These are phyloP conservation scores for Pisolithus orientalis DNA, from an alignment of 768 basidiomycete genomes.

Conservation along the genomic window DNA sequence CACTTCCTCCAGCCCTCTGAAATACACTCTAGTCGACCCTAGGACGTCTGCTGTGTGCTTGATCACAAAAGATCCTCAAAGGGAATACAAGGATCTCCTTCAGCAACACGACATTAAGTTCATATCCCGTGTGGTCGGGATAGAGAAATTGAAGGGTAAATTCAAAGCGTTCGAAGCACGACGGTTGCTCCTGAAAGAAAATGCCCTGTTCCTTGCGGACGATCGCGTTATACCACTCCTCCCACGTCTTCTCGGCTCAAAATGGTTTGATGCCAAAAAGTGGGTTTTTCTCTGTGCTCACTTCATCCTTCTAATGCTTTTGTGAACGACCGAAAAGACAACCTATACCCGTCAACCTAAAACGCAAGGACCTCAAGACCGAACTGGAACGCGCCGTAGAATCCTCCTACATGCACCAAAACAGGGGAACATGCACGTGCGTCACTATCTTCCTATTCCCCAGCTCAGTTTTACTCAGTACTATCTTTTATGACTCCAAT, in stretches of 20 bases:
- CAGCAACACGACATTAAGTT: conserved; percentile 77
- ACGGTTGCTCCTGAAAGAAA: conserved; percentile 77
- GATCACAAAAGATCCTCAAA: conserved; percentile 92
- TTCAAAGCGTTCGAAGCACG: conserved; percentile 82
- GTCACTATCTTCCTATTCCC: conserved; percentile 24
- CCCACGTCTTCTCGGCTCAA: conserved; percentile 79
- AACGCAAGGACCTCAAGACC: conserved; percentile 82
- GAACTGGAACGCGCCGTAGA: conserved; percentile 91
- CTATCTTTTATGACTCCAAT: not conserved
- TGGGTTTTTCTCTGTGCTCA: conserved; percentile 25
- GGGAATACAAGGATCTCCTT: conserved; percentile 93
- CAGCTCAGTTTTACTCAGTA: not conserved
- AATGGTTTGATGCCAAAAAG: conserved; percentile 97
- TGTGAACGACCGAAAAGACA: conserved; percentile 46
- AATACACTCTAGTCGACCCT: conserved; percentile 79
- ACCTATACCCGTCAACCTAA: conserved; percentile 90
- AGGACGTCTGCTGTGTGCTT: conserved; percentile 77
- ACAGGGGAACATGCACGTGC: conserved; percentile 88
- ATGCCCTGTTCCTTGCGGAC: conserved; percentile 91
- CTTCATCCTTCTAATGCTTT: not conserved
- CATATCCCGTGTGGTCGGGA: conserved; percentile 84
- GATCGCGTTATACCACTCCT: conserved; percentile 84
- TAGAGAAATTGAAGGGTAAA: conserved; percentile 91
- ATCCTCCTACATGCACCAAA: conserved; percentile 95
- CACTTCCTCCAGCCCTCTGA: conserved; percentile 47